A percentile compares a stretch with the other conserved stretches of the same genome.
phyloP scores from a whole-genome alignment of 2,329 filamentous ascomycete species.

The Juglanconis juglandina region DNA sequence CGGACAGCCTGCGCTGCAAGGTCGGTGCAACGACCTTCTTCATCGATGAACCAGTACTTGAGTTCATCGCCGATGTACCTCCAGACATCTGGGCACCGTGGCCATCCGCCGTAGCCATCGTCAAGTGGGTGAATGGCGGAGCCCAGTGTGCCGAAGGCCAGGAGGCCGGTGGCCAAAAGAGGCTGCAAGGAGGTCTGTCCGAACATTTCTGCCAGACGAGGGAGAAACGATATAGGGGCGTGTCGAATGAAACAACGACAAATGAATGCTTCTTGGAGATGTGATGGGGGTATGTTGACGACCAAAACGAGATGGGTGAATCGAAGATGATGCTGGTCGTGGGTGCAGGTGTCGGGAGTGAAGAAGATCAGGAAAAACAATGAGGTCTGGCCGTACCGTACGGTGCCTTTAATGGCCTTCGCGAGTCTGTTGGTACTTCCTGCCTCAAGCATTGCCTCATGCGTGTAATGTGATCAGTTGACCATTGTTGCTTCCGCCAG shows the following conservation, averaged over 20 bases:
- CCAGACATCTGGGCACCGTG: slow-evolving; percentile 6
- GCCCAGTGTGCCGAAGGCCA: slow-evolving; percentile 1
- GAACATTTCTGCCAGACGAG: background rate
- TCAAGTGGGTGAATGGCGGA: background rate
- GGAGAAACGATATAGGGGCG: background rate
- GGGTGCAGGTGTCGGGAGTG: too few species aligned
- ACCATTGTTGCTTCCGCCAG: too few species aligned
- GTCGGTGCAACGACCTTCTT: slow-evolving; percentile 3
- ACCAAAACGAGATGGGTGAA: too few species aligned
- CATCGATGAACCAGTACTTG: slow-evolving; percentile 11
- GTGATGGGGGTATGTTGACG: too few species aligned
- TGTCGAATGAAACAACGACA: background rate
- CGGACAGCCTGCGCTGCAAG: slow-evolving; percentile 12
- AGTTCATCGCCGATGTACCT: slow-evolving; percentile 8
- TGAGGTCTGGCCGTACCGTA: too few species aligned
- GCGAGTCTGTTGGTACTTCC: too few species aligned
- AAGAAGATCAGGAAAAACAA: too few species aligned
- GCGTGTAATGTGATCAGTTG: too few species aligned
- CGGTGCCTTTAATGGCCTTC: too few species aligned
- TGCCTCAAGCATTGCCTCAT: too few species aligned
- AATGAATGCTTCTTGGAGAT: background rate
- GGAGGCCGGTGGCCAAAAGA: background rate
- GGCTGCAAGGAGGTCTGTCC: background rate
- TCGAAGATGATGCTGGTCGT: too few species aligned
- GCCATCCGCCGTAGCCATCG: too few species aligned